These are phyloP conservation scores for Termitomyces sp. DNA, from an alignment of 768 basidiomycete species.

Conservation along the genomic window DNA sequence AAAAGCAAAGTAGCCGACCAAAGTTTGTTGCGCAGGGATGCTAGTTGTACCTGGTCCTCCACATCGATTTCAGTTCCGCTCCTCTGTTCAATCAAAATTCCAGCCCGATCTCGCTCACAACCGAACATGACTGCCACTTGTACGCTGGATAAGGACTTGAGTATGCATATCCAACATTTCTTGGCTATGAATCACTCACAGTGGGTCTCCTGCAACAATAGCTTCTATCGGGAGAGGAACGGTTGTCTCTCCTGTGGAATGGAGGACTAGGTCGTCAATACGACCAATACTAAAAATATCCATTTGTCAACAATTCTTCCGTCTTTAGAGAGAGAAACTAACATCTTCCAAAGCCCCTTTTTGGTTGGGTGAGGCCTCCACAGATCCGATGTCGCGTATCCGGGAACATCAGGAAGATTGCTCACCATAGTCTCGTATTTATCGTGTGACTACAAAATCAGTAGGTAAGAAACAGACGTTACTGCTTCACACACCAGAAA, in stretches of 20 bases:
- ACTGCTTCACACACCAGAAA: constrained; percentile 22
- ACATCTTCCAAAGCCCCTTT: not conserved
- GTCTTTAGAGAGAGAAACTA: not conserved
- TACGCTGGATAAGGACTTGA: not conserved
- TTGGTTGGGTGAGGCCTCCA: constrained; percentile 34
- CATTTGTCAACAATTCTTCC: no score
- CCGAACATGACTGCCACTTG: not conserved
- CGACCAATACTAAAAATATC: constrained; percentile 6
- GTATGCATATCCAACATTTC: not conserved
- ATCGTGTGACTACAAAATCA: not conserved
- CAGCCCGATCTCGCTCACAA: constrained; percentile 19
- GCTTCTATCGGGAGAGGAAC: not conserved
- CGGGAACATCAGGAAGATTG: constrained; percentile 28
- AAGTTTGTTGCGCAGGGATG: not conserved
- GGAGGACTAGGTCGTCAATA: not conserved
- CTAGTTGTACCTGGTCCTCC: constrained; percentile 12
- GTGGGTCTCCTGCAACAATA: not conserved
- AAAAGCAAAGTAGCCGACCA: not conserved
- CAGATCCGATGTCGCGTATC: constrained; percentile 39
- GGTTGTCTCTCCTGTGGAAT: not conserved
- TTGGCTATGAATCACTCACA: not conserved
- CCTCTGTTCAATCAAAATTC: constrained; percentile 25
- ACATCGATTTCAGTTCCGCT: constrained; percentile 22
- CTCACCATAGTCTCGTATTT: constrained; percentile 14
- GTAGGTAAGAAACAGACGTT: not conserved